A percentile compares a stretch with the other conserved stretches of the same genome.
Evolutionary conservation across 768 basidiomycete genomes (phyloP).

Genomic region (Porphyrellus cyaneotinctus): DNA sequence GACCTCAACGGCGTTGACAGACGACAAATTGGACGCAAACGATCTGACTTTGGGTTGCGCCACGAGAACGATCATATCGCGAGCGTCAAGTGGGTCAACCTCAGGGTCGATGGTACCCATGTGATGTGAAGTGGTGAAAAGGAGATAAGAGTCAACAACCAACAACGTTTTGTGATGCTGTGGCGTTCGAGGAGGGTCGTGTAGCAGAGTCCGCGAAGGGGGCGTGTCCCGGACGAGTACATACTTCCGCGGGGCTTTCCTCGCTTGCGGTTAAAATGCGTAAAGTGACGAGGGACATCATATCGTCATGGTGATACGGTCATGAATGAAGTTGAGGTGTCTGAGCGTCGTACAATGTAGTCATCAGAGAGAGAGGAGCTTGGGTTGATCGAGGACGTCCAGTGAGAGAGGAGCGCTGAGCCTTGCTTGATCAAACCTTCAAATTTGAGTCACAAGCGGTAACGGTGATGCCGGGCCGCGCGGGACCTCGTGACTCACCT

Average conservation of each 20-base stretch:
- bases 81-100: neutral
- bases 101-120: neutral
- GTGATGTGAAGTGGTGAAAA: conserved; percentile 11
- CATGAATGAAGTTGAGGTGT: neutral
- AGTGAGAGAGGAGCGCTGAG: neutral
- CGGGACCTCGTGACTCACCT: neutral
- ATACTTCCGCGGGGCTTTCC: neutral
- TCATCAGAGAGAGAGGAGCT: neutral
- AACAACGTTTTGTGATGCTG: neutral
- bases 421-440: too few species aligned
- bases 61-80: neutral
- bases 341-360: neutral
- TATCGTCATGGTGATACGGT: neutral
- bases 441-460: neutral
- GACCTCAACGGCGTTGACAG: too few species aligned
- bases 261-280: neutral
- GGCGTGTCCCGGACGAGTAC: conserved; percentile 1
- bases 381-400: too few species aligned
- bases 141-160: neutral
- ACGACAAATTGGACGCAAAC: neutral
- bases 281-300: neutral
- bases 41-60: neutral
- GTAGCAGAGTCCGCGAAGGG: conserved; percentile 7
- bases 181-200: conserved; percentile 1
- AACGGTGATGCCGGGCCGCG: neutral